Percentiles rank a stretch among this genome's conserved stretches.
These are phyloP conservation scores for Neostapfia colusana DNA, from an alignment of 176 grass and related monocot species.

Conservation along the genomic window DNA sequence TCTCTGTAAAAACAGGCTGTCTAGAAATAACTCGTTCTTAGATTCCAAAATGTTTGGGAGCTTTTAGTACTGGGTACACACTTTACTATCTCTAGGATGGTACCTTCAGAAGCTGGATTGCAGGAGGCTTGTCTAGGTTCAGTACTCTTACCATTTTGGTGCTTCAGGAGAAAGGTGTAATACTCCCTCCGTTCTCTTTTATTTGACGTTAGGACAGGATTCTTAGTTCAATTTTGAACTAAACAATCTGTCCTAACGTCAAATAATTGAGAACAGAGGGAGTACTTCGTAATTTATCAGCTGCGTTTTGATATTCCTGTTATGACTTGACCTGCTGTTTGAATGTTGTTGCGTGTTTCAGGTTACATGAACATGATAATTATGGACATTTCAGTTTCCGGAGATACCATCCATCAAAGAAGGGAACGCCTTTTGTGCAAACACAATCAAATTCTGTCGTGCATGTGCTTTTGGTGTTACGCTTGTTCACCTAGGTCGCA, in stretches of 20 bases:
- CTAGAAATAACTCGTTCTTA: too few species aligned
- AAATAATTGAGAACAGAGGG: too few species aligned
- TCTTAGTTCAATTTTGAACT: too few species aligned
- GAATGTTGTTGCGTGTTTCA: not conserved
- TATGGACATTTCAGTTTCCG: not conserved
- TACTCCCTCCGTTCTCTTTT: too few species aligned
- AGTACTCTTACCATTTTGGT: not conserved
- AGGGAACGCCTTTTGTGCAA: not conserved
- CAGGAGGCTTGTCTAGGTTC: not conserved
- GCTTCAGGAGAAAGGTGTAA: conserved; percentile 3
- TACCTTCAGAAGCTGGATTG: not conserved
- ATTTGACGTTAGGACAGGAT: too few species aligned
- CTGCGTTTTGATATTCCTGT: not conserved
- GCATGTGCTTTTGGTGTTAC: not conserved
- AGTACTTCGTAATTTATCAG: too few species aligned
- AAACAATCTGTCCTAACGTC: too few species aligned
- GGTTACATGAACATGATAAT: not conserved
- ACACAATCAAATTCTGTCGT: not conserved
- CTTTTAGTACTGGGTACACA: too few species aligned
- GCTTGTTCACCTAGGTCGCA: not conserved
- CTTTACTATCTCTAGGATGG: not conserved
- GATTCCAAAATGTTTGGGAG: too few species aligned
- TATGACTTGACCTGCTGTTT: not conserved
- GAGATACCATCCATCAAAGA: too few species aligned
- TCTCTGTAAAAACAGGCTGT: too few species aligned